A percentile compares a stretch with the other conserved stretches of the same genome.
Evolutionary conservation across 495 filamentous ascomycete species (phyloP).

Genomic region (Xylaria scruposa): DNA sequence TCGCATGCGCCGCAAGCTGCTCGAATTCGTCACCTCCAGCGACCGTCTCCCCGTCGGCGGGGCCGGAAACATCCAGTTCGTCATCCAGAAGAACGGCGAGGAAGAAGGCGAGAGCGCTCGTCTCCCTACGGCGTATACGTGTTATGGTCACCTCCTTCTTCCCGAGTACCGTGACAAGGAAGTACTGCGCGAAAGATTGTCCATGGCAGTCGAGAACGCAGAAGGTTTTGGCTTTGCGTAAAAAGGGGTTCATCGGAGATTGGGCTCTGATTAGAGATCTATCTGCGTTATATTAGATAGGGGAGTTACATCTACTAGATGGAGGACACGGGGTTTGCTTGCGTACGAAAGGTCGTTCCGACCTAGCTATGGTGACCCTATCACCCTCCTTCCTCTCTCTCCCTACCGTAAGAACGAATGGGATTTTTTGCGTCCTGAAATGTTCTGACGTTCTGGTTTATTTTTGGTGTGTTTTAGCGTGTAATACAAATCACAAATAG

Average conservation of each 20-base stretch:
- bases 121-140: constrained; percentile 85
- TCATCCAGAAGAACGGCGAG: constrained; percentile 78
- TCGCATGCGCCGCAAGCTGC: constrained; percentile 70
- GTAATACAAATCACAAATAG: neutral
- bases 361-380: too few relatives aligned
- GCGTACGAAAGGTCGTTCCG: neutral
- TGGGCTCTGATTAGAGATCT: neutral
- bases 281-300: constrained; percentile 15
- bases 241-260: neutral
- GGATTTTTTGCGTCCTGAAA: neutral
- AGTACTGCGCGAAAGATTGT: constrained; percentile 74
- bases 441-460: neutral
- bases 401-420: neutral
- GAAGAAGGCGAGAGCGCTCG: constrained; percentile 59
- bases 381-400: neutral
- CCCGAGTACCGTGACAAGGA: constrained; percentile 78
- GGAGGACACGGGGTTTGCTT: neutral
- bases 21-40: constrained; percentile 95
- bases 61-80: constrained; percentile 77
- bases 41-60: constrained; percentile 90
- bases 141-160: constrained; percentile 83
- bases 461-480: constrained; percentile 1
- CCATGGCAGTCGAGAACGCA: constrained; percentile 85
- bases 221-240: constrained; percentile 84
- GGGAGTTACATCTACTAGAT: neutral